Evolutionary conservation across 75 land plant species (phyloP).

Genomic region (Pseudotsuga menziesii): DNA sequence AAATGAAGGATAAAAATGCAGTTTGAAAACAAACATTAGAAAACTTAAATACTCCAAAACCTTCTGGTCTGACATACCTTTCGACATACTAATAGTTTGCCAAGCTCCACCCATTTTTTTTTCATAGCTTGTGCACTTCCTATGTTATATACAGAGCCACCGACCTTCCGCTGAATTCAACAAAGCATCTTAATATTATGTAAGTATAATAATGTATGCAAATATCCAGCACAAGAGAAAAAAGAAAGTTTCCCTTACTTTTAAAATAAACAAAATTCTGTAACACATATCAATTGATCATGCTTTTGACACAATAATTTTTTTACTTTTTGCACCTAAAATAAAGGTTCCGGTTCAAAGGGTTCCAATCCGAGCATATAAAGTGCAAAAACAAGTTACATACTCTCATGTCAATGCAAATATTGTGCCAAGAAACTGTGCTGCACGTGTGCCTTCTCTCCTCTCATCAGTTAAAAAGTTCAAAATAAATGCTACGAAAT

Average conservation of each 20-base stretch:
- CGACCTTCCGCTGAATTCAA: constrained; percentile 59
- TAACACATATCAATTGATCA: background rate
- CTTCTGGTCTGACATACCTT: constrained; percentile 43
- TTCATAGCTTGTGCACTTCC: constrained; percentile 60
- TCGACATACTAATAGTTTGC: constrained; percentile 42
- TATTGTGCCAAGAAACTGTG: background rate
- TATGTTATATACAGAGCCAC: constrained; percentile 39
- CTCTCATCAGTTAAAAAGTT: background rate
- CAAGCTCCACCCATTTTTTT: constrained; percentile 77
- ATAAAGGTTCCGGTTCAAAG: no score
- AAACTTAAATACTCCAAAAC: background rate
- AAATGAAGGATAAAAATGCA: background rate
- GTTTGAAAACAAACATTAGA: background rate
- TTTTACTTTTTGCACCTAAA: background rate
- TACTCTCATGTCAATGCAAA: constrained; percentile 6
- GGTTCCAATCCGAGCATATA: background rate
- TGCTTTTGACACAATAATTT: background rate
- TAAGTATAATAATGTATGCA: background rate
- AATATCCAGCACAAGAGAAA: background rate
- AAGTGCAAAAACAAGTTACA: background rate
- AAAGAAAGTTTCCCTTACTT: background rate
- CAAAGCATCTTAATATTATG: constrained; percentile 9
- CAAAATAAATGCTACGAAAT: background rate
- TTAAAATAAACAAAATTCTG: background rate
- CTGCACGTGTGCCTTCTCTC: constrained; percentile 5